A percentile compares a stretch with the other conserved stretches of the same genome.
Evolutionary conservation across 2,329 filamentous ascomycete genomes (phyloP).

Genomic region (Fusarium pilosicola): DNA sequence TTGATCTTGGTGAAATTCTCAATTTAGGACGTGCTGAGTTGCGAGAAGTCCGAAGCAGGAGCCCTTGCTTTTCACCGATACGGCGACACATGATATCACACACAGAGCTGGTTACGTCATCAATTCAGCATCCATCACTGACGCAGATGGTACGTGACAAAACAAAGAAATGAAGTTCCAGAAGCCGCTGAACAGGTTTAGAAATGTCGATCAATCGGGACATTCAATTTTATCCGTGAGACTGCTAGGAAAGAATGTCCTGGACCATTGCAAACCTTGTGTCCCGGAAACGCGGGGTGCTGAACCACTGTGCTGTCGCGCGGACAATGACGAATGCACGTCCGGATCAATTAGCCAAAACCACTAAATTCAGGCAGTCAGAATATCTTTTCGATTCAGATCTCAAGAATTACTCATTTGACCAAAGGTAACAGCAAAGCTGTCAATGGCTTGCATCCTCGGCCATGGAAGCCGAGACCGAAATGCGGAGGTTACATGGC

Average conservation of each 20-base stretch:
- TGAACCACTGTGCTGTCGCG: accelerated
- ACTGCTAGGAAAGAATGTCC: not conserved
- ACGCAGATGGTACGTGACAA: not conserved
- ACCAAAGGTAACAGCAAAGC: not conserved
- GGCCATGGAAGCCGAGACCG: not conserved
- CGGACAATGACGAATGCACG: accelerated
- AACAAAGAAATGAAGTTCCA: not conserved
- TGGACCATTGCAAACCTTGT: not conserved
- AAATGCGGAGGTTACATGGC: conserved; percentile 7
- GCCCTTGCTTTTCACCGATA: not conserved
- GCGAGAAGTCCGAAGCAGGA: not conserved
- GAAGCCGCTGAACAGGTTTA: accelerated
- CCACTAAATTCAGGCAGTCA: not conserved
- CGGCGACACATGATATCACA: conserved; percentile 13
- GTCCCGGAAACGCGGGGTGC: not conserved
- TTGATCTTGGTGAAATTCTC: accelerated
- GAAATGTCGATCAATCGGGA: no score
- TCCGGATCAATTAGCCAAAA: accelerated
- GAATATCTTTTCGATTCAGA: not conserved
- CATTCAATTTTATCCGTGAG: accelerated
- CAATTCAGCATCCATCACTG: not conserved
- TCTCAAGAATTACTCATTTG: not conserved
- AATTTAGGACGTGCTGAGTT: not conserved
- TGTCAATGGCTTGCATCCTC: not conserved
- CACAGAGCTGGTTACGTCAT: conserved; percentile 14